phyloP scores from a whole-genome alignment of 371 early-diverging fungal species.

The Mucor sp. region DNA sequence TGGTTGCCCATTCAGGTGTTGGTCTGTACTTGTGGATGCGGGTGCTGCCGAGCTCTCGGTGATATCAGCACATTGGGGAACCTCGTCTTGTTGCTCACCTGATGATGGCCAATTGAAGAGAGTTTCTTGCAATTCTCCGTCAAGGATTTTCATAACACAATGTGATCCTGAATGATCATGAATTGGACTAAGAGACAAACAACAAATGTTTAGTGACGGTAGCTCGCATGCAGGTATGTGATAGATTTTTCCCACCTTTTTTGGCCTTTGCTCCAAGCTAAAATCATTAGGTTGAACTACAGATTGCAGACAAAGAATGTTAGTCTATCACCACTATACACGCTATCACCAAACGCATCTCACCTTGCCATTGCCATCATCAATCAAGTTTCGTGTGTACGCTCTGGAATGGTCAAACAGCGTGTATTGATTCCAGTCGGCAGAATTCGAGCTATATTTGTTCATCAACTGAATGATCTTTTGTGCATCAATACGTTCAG shows the following conservation, averaged over 20 bases:
- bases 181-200: slow-evolving; percentile 68
- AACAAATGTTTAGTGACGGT: neutral
- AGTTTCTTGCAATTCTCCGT: slow-evolving; percentile 82
- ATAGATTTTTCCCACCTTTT: slow-evolving; percentile 53
- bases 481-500: slow-evolving; percentile 61
- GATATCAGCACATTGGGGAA: slow-evolving; percentile 14
- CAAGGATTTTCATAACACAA: slow-evolving; percentile 92
- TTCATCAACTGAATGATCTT: slow-evolving; percentile 67
- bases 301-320: neutral
- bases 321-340: neutral
- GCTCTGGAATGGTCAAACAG: slow-evolving; percentile 73
- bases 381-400: slow-evolving; percentile 88
- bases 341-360: neutral
- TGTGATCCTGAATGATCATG: slow-evolving; percentile 94
- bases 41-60: slow-evolving; percentile 14
- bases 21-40: slow-evolving; percentile 26
- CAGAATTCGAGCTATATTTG: slow-evolving; percentile 59
- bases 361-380: slow-evolving; percentile 88
- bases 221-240: neutral
- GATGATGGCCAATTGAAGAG: slow-evolving; percentile 76
- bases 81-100: slow-evolving; percentile 24
- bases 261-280: slow-evolving; percentile 86
- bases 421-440: slow-evolving; percentile 81
- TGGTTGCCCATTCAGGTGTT: slow-evolving; percentile 24
- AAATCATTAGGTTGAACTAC: slow-evolving; percentile 86